Evolutionary conservation across 345 rosid genomes (phyloP), one percentile per base, ranked within the genome.

Genomic region (Camelina neglecta): DNA sequence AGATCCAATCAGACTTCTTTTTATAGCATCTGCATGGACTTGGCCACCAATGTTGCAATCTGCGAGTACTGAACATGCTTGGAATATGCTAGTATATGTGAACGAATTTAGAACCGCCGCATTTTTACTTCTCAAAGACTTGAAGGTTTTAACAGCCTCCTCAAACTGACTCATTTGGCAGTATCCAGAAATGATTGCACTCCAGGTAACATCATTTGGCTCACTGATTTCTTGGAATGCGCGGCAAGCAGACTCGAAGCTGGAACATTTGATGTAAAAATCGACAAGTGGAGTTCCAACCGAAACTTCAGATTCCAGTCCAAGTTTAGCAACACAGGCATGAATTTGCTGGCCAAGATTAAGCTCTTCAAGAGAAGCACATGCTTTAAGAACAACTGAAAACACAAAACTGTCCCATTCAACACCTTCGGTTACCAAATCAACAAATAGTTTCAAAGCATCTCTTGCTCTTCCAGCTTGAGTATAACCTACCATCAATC

Each of bases 261-360:
- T 76, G 4, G 74, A 58, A 65, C 91, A 91, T 81, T 91, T 91
- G 69, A 81, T 72, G 65, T 88, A 89, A 16, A 86, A 86, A 80
- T 84, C 88, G 38, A 89, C 89, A 0, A 91, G 89, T 54, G 97
- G 91, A 74, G 97, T 91, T 82, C 93, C 94, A 51, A 81, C 87
- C 0, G 86, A 87, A 66, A 87, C 94, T 41, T 87, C 85, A n/a
- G 80, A 65, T 79, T 85, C 93, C 71, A 89, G 38, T 61, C 95
- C 88, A 67, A 81, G 83, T 86, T 88, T 91, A 58, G 79, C 86
- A 2, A 85, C 74, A 24, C 67, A 76, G 8, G 86, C 81, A 82
- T 89, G 97, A 51, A 88, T 81, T 79, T 89, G 90, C 83, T 77
- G 81, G 68, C 95, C 93, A 8, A 84, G 58, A 29, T 69, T 76